Conservation (phyloP, 495 filamentous ascomycete species). For the Trichoderma erinaceum region DNA sequence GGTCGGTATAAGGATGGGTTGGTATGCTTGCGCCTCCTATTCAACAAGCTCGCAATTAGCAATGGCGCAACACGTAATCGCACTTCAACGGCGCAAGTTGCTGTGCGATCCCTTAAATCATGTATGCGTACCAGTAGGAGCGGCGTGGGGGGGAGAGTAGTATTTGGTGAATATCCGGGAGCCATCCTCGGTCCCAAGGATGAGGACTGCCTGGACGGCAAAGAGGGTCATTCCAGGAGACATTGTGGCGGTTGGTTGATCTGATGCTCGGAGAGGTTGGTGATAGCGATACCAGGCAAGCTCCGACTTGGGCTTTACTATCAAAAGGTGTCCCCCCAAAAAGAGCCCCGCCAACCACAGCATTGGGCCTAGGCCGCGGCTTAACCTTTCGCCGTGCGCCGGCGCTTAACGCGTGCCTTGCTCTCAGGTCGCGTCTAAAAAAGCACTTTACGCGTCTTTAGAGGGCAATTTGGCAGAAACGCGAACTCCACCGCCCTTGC, state of each 20-base stretch:
- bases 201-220: slow-evolving; percentile 86
- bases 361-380: background rate
- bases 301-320: background rate
- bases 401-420: slow-evolving; percentile 1
- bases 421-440: slow-evolving; percentile 3
- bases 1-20: slow-evolving; percentile 72
- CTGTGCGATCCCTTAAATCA: slow-evolving; percentile 12
- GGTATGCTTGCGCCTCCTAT: slow-evolving; percentile 19
- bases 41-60: background rate
- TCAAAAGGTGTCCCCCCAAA: slow-evolving; percentile 13
- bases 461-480: background rate
- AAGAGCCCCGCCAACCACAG: slow-evolving; percentile 4
- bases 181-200: slow-evolving; percentile 81
- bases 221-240: slow-evolving; percentile 70
- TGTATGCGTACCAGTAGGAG: slow-evolving; percentile 37
- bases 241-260: slow-evolving; percentile 28
- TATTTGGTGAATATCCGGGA: slow-evolving; percentile 93
- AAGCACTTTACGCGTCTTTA: slow-evolving; percentile 20
- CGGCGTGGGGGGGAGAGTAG: slow-evolving; percentile 79
- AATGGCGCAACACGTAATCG: slow-evolving; percentile 13
- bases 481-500: slow-evolving; percentile 1
- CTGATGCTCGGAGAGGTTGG: background rate
- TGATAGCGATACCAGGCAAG: slow-evolving; percentile 2
- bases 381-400: background rate
- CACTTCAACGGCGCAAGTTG: slow-evolving; percentile 1